Conservation (phyloP, 768 basidiomycete genomes). For the Suillus weaverae region DNA sequence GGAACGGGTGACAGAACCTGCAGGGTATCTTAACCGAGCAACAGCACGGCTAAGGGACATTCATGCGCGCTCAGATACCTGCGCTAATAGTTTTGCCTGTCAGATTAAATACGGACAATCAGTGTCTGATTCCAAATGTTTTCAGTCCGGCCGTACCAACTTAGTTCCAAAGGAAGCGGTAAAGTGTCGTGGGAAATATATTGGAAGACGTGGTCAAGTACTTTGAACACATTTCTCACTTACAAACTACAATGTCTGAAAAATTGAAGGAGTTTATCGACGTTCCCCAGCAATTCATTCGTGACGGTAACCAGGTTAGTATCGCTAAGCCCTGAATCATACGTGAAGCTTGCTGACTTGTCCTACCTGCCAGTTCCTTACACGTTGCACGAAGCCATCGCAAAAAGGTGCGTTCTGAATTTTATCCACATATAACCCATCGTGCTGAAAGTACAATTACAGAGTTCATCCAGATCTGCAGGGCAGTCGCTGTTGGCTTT, state of each 20-base stretch:
- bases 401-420: conserved; percentile 70
- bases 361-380: conserved; percentile 71
- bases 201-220: conserved; percentile 3
- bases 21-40: conserved; percentile 30
- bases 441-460: conserved; percentile 13
- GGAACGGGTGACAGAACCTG: conserved; percentile 25
- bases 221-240: conserved; percentile 16
- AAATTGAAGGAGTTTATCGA: conserved; percentile 89
- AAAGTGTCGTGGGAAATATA: conserved; percentile 29
- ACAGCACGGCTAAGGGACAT: conserved; percentile 53
- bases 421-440: not conserved
- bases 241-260: conserved; percentile 71
- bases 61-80: conserved; percentile 48
- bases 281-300: conserved; percentile 87
- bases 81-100: conserved; percentile 14
- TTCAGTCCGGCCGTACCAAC: conserved; percentile 18
- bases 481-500: conserved; percentile 95
- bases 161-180: conserved; percentile 4
- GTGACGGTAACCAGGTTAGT: conserved; percentile 89
- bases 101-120: not conserved
- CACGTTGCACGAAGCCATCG: conserved; percentile 96
- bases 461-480: conserved; percentile 96
- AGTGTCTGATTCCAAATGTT: not conserved
- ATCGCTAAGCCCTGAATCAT: not conserved
- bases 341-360: conserved; percentile 13